Evolutionary conservation across 305 asterid species (phyloP).

Genomic region (Plantago lanceolata): DNA sequence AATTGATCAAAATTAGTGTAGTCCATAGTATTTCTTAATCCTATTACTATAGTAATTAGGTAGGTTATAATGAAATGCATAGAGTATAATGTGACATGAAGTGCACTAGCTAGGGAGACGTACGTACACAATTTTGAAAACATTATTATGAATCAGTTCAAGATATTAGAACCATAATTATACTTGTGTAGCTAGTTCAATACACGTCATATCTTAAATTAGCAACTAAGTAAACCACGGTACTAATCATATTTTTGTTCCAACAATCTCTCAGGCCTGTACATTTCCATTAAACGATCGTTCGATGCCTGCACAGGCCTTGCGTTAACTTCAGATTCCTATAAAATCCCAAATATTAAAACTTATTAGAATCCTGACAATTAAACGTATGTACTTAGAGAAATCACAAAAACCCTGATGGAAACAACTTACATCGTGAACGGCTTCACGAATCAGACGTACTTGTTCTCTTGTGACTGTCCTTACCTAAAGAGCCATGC

Average conservation of each 20-base stretch:
- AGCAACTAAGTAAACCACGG: background rate
- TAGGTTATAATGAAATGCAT: too few species aligned
- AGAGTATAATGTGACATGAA: too few species aligned
- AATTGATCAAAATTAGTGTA: too few species aligned
- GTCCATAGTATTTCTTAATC: too few species aligned
- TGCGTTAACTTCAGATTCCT: background rate
- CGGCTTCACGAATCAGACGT: slow-evolving; percentile 50
- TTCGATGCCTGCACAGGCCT: slow-evolving; percentile 1
- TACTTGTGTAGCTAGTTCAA: too few species aligned
- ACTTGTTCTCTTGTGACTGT: slow-evolving; percentile 55
- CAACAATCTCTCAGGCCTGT: background rate
- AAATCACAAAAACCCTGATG: too few species aligned
- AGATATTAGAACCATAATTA: too few species aligned
- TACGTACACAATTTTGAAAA: too few species aligned
- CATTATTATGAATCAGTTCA: too few species aligned
- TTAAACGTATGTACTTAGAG: background rate
- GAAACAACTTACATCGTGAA: slow-evolving; percentile 58
- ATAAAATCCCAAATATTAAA: background rate
- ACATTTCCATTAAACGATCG: background rate
- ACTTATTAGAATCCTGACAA: background rate
- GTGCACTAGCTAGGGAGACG: too few species aligned
- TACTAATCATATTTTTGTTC: background rate
- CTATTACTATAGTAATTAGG: too few species aligned
- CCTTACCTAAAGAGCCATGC: slow-evolving; percentile 38
- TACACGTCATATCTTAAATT: too few species aligned